phyloP scores from a whole-genome alignment of 192 early-diverging fungal genomes.

The Powellomyces hirtus region DNA sequence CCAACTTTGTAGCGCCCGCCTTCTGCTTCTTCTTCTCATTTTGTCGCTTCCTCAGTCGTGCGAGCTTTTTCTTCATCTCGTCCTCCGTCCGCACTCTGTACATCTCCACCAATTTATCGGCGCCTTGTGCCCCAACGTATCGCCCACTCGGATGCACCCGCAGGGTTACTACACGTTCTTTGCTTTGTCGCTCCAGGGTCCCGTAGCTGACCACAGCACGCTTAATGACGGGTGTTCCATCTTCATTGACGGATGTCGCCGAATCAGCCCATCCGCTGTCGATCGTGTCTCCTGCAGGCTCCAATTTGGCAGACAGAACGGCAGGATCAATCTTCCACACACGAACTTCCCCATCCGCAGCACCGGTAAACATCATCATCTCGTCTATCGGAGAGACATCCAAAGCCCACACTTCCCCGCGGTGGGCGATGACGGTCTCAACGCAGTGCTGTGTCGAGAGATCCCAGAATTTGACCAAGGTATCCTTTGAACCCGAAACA shows the following conservation, averaged over 20 bases:
- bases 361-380: constrained; percentile 76
- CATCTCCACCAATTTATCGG: constrained; percentile 79
- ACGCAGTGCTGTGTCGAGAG: constrained; percentile 89
- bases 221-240: constrained; percentile 38
- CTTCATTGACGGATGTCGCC: constrained; percentile 14
- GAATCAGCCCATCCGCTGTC: constrained; percentile 30
- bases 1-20: constrained; percentile 15
- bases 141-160: constrained; percentile 74
- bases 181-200: constrained; percentile 72
- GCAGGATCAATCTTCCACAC: constrained; percentile 82
- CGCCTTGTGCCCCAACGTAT: constrained; percentile 74
- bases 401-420: constrained; percentile 91
- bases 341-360: constrained; percentile 78
- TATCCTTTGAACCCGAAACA: constrained; percentile 91
- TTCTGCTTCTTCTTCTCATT: constrained; percentile 56
- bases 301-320: constrained; percentile 57
- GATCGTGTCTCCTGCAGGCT: constrained; percentile 34
- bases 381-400: constrained; percentile 62
- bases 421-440: constrained; percentile 89
- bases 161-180: constrained; percentile 76
- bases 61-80: constrained; percentile 82
- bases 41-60: constrained; percentile 72
- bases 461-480: constrained; percentile 96
- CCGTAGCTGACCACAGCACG: constrained; percentile 76
- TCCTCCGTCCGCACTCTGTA: constrained; percentile 74